phyloP scores from a whole-genome alignment of 2,329 filamentous ascomycete species.

The Aspergillaceae sp. region DNA sequence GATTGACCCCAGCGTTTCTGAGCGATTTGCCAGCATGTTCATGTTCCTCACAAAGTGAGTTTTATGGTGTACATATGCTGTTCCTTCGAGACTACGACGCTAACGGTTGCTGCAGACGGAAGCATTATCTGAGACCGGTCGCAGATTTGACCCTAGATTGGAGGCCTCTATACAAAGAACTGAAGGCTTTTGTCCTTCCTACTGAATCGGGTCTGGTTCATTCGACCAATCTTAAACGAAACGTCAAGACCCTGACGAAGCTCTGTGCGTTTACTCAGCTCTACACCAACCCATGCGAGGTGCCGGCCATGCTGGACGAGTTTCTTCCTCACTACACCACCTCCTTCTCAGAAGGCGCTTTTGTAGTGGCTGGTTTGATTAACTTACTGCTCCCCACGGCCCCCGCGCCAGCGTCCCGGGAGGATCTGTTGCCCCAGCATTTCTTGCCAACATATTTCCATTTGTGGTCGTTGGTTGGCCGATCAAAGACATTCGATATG shows the following conservation, averaged over 20 bases:
- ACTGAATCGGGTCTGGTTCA: slow-evolving; percentile 63
- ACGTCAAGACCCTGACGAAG: slow-evolving; percentile 69
- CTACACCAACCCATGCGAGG: slow-evolving; percentile 84
- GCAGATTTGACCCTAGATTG: slow-evolving; percentile 90
- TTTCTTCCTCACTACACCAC: slow-evolving; percentile 83
- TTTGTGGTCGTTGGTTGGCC: slow-evolving; percentile 84
- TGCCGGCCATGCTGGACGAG: slow-evolving; percentile 72
- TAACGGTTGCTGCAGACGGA: slow-evolving; percentile 55
- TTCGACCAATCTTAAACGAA: slow-evolving; percentile 55
- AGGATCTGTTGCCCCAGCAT: slow-evolving; percentile 74
- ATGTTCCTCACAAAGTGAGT: slow-evolving; percentile 84
- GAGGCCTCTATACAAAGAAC: slow-evolving; percentile 83
- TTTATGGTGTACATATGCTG: background rate
- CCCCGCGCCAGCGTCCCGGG: slow-evolving; percentile 57
- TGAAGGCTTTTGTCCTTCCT: slow-evolving; percentile 83
- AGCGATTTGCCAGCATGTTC: slow-evolving; percentile 95
- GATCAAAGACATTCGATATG: slow-evolving; percentile 79
- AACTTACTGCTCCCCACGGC: slow-evolving; percentile 83
- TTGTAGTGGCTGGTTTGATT: slow-evolving; percentile 80
- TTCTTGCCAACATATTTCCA: slow-evolving; percentile 94
- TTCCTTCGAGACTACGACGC: slow-evolving; percentile 1
- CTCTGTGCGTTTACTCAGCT: slow-evolving; percentile 82
- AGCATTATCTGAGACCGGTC: slow-evolving; percentile 85
- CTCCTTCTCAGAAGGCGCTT: slow-evolving; percentile 83
- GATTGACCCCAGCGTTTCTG: slow-evolving; percentile 68